Base-by-base conservation (phyloP, 2,329 filamentous ascomycete genomes). In the Zarea fungicola region DNA sequence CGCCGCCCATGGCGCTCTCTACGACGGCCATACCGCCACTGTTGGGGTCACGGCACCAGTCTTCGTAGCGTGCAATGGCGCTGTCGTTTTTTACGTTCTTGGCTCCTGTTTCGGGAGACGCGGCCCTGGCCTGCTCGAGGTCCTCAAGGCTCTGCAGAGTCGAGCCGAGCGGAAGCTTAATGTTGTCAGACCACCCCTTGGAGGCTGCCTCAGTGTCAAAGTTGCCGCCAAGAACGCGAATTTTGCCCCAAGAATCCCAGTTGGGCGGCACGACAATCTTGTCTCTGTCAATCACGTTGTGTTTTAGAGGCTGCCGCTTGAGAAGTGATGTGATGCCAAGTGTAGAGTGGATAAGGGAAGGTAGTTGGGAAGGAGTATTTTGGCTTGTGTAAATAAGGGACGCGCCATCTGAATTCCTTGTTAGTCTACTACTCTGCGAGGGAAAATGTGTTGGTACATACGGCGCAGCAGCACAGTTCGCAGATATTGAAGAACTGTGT, bases 211-310 rank as follows among this genome's bases (percentile, higher is more conserved):
- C 93, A 19, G 95, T 88, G 56, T 97, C 89, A 59, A 97, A 97
- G 0, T 85, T 88, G 62, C 96, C 93, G 47, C 89, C 82, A 23
- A 97, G 74, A 37, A 97, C 89, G 35, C 92, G 80, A 52, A 99
- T 96, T 69, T 97, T 99, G 52, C 90, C 91, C 88, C 90, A 96
- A 0, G 91, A 96, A 67, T 99, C 93, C 93, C 93, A 99, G 65
- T 96, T 96, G 14, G 91, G 87, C 2, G 92, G 92, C 1, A 99
- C 87, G 5, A 96, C 77, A 48, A 99, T 91, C 74, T 95, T 95
- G 66, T 96, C 91, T 52, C 92, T 80, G 69, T 93, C 93, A 56
- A 95, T 93, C 52, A 95, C 87, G 59, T 96, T 95, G 64, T 91
- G 87, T 68, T 89, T 93, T 21, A 95, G 76, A 21, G 85, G 81